Evolutionary conservation across 495 filamentous ascomycete species (phyloP), one percentile per base, ranked within the genome.

Genomic region (Talaromyces borbonicus): DNA sequence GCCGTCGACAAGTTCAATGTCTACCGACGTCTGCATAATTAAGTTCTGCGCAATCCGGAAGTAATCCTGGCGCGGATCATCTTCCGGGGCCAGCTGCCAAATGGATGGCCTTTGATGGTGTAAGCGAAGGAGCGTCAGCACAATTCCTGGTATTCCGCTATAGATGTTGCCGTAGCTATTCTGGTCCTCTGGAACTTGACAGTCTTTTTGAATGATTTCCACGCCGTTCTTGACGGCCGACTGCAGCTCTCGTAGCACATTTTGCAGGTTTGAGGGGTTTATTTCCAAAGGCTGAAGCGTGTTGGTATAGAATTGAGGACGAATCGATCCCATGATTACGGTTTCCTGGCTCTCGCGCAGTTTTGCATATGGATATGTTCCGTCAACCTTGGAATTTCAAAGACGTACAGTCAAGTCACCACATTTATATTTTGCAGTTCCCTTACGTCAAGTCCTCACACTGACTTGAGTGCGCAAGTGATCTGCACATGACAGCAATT

Each of bases 41-140:
- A 61, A 49, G 9, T 67, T 51, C 5, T 52, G 49, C 6, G 63
- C 66, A 27, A 57, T 32, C 14, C 52, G 39, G 16, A 47, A 56
- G 43, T 62, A 69, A 29, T 62, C 51, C 4, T 47, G 48, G 5
- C 46, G 40, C 16, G 51, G 35, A 12, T 20, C 1, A 11, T 36
- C 37, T 11, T 46, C 24, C 6, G 26, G 22, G 6, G 24, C 11
- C 5, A 2, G 11, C 12, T 41, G 38, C 5, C 16, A 39, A 15
- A 67, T 29, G 1, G 56, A 52, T 1, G 54, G 27, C 1, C 50
- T 54, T 45, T 69, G 66, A 30, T 56, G 65, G 8, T 56, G 59
- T 20, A 69, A 58, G 12, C 66, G 64, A 8, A 69, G 52, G 24
- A 67, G 63, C 26, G 61, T 50, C 33, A 69, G 55, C 24, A 58